A percentile compares a stretch with the other conserved stretches of the same genome.
Evolutionary conservation across 345 rosid species (phyloP).

Genomic region (Bruguiera sexangula): DNA sequence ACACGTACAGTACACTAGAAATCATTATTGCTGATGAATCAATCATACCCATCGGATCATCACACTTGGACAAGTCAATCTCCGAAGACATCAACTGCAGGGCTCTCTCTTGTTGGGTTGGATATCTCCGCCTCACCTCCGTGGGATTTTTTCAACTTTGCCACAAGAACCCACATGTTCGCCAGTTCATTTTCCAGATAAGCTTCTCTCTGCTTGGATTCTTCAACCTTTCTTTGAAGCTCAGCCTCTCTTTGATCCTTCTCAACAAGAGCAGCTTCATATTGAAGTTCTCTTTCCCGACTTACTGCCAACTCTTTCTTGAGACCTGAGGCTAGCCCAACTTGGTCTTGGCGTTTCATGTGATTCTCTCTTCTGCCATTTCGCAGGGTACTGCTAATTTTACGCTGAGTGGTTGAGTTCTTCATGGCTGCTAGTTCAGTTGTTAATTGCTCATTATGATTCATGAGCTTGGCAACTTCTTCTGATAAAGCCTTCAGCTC

Average conservation of each 20-base stretch:
- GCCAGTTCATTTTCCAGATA: conserved; percentile 97
- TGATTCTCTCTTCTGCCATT: conserved; percentile 69
- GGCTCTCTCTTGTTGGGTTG: conserved; percentile 36
- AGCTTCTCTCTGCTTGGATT: conserved; percentile 94
- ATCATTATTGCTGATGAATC: background rate
- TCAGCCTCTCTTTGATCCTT: conserved; percentile 79
- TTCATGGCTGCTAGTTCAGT: conserved; percentile 64
- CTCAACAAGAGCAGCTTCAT: conserved; percentile 76
- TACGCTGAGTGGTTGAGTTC: conserved; percentile 57
- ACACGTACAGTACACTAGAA: too few species aligned
- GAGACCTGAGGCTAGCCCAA: conserved; percentile 51
- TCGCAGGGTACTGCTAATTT: conserved; percentile 41
- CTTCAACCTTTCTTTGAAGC: conserved; percentile 74
- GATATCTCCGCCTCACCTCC: conserved; percentile 46
- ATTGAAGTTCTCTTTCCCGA: conserved; percentile 76
- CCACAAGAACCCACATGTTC: conserved; percentile 98
- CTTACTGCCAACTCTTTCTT: conserved; percentile 76
- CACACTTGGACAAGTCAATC: conserved; percentile 2
- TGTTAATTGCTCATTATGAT: conserved; percentile 72
- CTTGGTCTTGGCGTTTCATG: conserved; percentile 63
- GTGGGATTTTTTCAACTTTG: conserved; percentile 72
- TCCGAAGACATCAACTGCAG: conserved; percentile 26
- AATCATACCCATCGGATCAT: background rate
- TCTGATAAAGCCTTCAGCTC: conserved; percentile 98
- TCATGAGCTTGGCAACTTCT: conserved; percentile 95